Evolutionary conservation across 2,329 filamentous ascomycete species (phyloP).

Genomic region (Chrysosporium queenslandicum): DNA sequence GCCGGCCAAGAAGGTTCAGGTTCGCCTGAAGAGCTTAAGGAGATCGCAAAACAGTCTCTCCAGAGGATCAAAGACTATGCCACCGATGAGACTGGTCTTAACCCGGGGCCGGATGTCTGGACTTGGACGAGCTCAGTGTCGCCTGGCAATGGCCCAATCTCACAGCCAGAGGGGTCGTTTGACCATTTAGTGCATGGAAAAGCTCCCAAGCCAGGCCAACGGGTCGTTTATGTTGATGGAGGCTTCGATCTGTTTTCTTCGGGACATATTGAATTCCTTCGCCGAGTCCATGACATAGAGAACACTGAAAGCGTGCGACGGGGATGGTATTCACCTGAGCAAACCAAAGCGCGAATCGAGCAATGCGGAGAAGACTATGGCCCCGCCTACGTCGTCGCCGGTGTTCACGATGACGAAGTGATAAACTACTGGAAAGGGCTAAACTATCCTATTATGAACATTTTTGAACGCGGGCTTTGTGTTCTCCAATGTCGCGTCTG

Average conservation of each 20-base stretch:
- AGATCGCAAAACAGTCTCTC: slow-evolving; percentile 57
- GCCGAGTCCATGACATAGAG: slow-evolving; percentile 63
- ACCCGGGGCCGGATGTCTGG: slow-evolving; percentile 75
- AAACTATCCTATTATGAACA: slow-evolving; percentile 99
- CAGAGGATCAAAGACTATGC: slow-evolving; percentile 77
- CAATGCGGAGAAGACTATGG: slow-evolving; percentile 62
- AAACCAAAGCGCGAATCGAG: slow-evolving; percentile 51
- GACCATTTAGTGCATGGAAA: slow-evolving; percentile 59
- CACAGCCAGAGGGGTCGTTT: slow-evolving; percentile 56
- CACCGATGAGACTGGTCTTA: slow-evolving; percentile 69
- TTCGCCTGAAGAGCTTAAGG: slow-evolving; percentile 54
- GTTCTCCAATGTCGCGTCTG: slow-evolving; percentile 85
- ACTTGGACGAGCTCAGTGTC: slow-evolving; percentile 53
- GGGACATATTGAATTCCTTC: slow-evolving; percentile 91
- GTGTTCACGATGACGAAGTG: slow-evolving; percentile 86
- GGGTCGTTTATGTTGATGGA: slow-evolving; percentile 88
- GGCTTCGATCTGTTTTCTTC: slow-evolving; percentile 95
- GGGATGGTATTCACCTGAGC: slow-evolving; percentile 65
- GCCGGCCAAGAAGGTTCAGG: slow-evolving; percentile 63
- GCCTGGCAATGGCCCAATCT: slow-evolving; percentile 30
- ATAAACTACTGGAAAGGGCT: slow-evolving; percentile 96
- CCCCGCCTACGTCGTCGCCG: slow-evolving; percentile 79
- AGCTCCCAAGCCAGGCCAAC: slow-evolving; percentile 64
- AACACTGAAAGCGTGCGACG: slow-evolving; percentile 55
- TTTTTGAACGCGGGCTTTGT: slow-evolving; percentile 89